Percentiles rank a stretch among this genome's conserved stretches.
Evolutionary conservation across 2,329 filamentous ascomycete species (phyloP).

Genomic region (Fusarium tanahbumbuense): DNA sequence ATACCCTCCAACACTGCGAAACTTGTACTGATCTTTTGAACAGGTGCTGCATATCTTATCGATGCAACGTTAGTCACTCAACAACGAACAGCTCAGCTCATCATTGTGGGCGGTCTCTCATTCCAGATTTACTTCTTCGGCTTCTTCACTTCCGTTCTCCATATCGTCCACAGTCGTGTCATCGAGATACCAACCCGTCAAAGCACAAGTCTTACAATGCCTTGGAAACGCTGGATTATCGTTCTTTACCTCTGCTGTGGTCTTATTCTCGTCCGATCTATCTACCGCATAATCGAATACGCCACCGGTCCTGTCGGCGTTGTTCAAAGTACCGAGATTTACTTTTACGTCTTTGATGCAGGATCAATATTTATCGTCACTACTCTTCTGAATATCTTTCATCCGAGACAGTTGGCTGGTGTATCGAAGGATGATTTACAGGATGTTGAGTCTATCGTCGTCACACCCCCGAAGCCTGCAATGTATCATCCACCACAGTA

Average conservation of each 20-base stretch:
- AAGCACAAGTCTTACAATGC: conserved; percentile 29
- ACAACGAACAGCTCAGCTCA: conserved; percentile 52
- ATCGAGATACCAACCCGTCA: conserved; percentile 2
- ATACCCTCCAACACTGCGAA: rapidly evolving
- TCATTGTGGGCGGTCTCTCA: conserved; percentile 63
- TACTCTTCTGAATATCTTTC: conserved; percentile 31
- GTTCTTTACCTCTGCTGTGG: conserved; percentile 39
- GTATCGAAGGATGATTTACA: not conserved
- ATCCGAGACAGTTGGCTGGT: conserved; percentile 16
- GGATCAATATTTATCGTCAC: conserved; percentile 45
- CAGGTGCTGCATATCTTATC: conserved; percentile 34
- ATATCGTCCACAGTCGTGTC: conserved; percentile 55
- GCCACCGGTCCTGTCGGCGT: conserved; percentile 48
- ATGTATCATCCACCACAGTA: not conserved
- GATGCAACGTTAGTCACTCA: conserved; percentile 35
- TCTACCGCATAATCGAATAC: conserved; percentile 57
- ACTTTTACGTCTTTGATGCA: conserved; percentile 53
- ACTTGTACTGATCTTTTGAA: not conserved
- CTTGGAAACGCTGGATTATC: conserved; percentile 45
- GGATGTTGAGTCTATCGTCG: not conserved
- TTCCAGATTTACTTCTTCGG: conserved; percentile 66
- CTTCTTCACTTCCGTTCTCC: conserved; percentile 60
- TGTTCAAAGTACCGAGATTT: conserved; percentile 49
- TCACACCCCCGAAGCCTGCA: not conserved
- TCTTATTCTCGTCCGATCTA: conserved; percentile 53